A percentile compares a stretch with the other conserved stretches of the same genome.
These are phyloP conservation scores for Helianthus tuberosus DNA, from an alignment of 129 eudicot species.

Conservation along the genomic window DNA sequence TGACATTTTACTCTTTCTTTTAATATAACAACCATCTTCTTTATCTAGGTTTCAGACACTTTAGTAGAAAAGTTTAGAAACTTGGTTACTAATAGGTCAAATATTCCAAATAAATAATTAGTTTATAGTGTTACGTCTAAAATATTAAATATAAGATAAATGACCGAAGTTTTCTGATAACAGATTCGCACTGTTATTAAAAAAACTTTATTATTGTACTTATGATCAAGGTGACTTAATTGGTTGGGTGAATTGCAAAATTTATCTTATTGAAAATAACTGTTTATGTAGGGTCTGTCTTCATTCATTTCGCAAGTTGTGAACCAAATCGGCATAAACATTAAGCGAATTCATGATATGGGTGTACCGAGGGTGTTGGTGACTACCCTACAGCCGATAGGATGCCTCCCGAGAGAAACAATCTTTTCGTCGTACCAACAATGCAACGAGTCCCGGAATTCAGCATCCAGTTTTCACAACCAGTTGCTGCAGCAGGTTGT, in stretches of 20 bases:
- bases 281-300: constrained; percentile 46
- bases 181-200: background rate
- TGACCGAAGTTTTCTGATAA: no score
- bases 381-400: constrained; percentile 59
- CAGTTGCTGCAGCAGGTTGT: constrained; percentile 52
- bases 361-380: constrained; percentile 61
- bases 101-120: no score
- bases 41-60: no score
- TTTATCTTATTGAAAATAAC: background rate
- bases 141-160: no score
- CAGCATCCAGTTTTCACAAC: constrained; percentile 56
- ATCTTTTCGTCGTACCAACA: constrained; percentile 42
- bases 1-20: no score
- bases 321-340: constrained; percentile 50
- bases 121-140: no score
- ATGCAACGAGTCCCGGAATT: constrained; percentile 61
- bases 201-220: background rate
- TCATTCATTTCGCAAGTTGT: constrained; percentile 55
- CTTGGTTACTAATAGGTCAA: no score
- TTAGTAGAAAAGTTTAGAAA: no score
- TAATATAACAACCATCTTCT: no score
- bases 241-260: no score
- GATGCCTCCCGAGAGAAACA: constrained; percentile 73
- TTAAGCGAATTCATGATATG: constrained; percentile 43
- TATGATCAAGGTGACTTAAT: no score